Base-by-base conservation (phyloP, 768 basidiomycete species). In the Kwoniella botswanensis region DNA sequence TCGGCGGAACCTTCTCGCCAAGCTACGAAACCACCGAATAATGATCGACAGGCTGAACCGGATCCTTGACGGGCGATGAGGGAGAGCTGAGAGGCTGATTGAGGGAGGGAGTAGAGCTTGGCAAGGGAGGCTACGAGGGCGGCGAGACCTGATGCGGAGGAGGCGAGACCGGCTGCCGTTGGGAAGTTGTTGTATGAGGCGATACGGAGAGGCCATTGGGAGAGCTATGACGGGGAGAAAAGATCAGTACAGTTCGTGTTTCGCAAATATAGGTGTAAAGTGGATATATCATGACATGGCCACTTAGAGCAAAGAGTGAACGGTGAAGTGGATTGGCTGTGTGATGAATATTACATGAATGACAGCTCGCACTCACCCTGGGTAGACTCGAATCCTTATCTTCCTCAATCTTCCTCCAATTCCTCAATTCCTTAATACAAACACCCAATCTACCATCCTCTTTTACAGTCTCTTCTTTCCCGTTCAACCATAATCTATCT, bases 101-200 rank as follows among this genome's bases (percentile, higher is more conserved):
- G 86, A 10, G 92, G 90, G 61, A 99, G 91, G 10, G 86, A 76
- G 86, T 97, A 98, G 74, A 98, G 90, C 11, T 89, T 86, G 1
- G 94, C 90, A 62, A 99, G 88, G 63, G 95, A 97, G 13, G 91
- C 87, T 29, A 93, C 92, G 52, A 99, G 91, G 0, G 97, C 97
- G 4, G 97, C 96, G 77, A 98, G 95, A 17, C 97, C 97, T 0
- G 94, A 93, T 0, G 97, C 97, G 43, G 95, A 98, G 0, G 95
- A 98, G 1, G 97, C 97, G 56, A 99, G 90, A 4, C 97, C 97
- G 0, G 97, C 97, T 15, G 97, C 97, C 15, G 97, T 99, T 41
- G 97, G 97, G 87, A 99, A 98, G 86, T 98, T 98, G 88, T 99
- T 99, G 86, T 89, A 90, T 7, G 96, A 98, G 67, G 89, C 89